Conservation (phyloP, 1,284 basidiomycete genomes). For the Schizophyllum amplum region DNA sequence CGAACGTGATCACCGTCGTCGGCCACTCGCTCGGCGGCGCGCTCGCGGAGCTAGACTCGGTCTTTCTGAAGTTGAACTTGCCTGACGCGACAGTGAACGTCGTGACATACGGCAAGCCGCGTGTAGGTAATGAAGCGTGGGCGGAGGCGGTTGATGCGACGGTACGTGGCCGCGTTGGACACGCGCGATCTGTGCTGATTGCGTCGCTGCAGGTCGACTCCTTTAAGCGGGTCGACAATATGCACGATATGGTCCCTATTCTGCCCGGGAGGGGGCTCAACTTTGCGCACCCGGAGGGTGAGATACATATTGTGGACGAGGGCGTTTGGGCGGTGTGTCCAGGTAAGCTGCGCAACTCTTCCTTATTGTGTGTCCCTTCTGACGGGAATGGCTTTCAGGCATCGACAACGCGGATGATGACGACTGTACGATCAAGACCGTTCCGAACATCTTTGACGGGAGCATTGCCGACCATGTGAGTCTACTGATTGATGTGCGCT, state of each 20-base stretch:
- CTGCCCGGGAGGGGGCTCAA: constrained; percentile 1
- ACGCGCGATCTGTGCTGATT: too few species aligned
- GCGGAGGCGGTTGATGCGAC: constrained; percentile 31
- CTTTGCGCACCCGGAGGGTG: background rate
- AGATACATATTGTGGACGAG: background rate
- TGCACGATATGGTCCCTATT: constrained; percentile 9
- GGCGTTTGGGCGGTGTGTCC: background rate
- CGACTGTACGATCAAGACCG: background rate
- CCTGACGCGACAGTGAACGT: constrained; percentile 30
- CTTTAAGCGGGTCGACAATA: constrained; percentile 10
- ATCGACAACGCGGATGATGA: background rate
- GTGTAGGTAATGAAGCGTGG: constrained; percentile 35
- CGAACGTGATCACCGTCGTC: constrained; percentile 14
- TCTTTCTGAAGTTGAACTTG: constrained; percentile 39
- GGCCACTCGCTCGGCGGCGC: constrained; percentile 50
- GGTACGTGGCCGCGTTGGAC: constrained; percentile 19
- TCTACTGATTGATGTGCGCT: background rate
- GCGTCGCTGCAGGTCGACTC: background rate
- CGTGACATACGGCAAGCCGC: constrained; percentile 42
- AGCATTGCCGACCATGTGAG: background rate
- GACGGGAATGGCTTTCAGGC: background rate
- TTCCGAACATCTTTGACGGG: background rate
- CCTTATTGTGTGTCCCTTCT: background rate
- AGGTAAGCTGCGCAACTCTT: background rate
- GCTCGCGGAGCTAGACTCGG: constrained; percentile 40